Evolutionary conservation across 2,329 filamentous ascomycete genomes (phyloP).

Genomic region (Epicoccum sorghinum): DNA sequence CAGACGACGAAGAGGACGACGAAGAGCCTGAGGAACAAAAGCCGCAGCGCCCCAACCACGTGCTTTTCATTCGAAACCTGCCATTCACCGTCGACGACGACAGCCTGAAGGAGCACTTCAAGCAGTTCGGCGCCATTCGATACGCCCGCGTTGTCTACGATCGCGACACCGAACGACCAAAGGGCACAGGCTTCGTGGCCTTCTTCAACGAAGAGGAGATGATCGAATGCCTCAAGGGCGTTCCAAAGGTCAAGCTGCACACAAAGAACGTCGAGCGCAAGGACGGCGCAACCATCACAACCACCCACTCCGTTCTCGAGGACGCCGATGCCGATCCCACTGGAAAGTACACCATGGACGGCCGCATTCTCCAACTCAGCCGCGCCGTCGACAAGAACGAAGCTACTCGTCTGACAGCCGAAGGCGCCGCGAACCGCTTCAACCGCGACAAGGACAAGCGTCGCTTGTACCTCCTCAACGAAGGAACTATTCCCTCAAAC

Average conservation of each 20-base stretch:
- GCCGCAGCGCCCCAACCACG: conserved; percentile 69
- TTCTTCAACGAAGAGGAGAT: conserved; percentile 82
- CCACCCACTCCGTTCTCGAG: conserved; percentile 78
- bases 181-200: conserved; percentile 93
- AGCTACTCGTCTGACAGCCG: conserved; percentile 75
- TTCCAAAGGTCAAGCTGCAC: conserved; percentile 61
- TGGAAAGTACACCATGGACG: conserved; percentile 88
- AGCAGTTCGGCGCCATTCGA: conserved; percentile 82
- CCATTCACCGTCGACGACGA: conserved; percentile 89
- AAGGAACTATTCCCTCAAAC: conserved; percentile 80
- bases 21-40: conserved; percentile 33
- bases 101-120: conserved; percentile 81
- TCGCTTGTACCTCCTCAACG: conserved; percentile 82
- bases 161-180: conserved; percentile 80
- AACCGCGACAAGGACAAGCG: conserved; percentile 85
- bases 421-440: conserved; percentile 66
- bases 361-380: conserved; percentile 82
- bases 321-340: conserved; percentile 81
- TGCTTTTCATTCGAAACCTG: conserved; percentile 91
- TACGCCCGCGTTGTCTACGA: conserved; percentile 94
- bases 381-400: conserved; percentile 85
- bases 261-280: conserved; percentile 42
- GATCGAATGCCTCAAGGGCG: conserved; percentile 74
- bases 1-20: conserved; percentile 50
- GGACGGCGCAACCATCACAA: conserved; percentile 43